phyloP scores from a whole-genome alignment of 495 filamentous ascomycete genomes.

The Viridothelium virens region DNA sequence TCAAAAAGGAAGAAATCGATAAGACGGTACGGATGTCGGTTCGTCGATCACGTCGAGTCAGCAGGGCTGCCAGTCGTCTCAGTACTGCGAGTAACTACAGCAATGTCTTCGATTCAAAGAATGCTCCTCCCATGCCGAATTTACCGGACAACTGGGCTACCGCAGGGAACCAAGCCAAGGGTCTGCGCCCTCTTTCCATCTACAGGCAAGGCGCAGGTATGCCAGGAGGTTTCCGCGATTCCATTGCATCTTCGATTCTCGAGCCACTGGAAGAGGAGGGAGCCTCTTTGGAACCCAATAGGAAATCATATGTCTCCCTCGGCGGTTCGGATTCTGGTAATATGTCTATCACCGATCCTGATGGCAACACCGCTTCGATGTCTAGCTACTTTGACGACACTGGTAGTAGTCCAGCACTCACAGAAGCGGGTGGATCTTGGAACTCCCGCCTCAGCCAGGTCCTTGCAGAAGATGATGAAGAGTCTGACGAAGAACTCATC shows the following conservation, averaged over 20 bases:
- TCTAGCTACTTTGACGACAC: conserved; percentile 82
- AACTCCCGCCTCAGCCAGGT: conserved; percentile 58
- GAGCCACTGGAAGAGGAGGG: conserved; percentile 81
- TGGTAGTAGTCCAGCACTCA: conserved; percentile 60
- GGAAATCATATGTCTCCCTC: conserved; percentile 95
- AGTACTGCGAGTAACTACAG: conserved; percentile 92
- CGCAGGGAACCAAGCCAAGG: conserved; percentile 37
- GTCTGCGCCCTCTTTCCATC: conserved; percentile 55
- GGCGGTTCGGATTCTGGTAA: conserved; percentile 29
- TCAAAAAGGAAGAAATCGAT: conserved; percentile 85
- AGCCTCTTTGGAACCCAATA: conserved; percentile 76
- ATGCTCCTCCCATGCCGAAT: conserved; percentile 86
- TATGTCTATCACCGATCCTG: conserved; percentile 65
- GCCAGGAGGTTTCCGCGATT: conserved; percentile 64
- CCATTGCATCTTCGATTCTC: conserved; percentile 76
- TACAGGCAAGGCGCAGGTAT: conserved; percentile 50
- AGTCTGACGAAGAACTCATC: conserved; percentile 55
- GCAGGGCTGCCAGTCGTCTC: conserved; percentile 81
- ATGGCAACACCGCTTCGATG: conserved; percentile 50
- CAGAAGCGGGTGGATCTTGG: conserved; percentile 54
- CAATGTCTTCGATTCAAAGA: conserved; percentile 80
- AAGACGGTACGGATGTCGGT: conserved; percentile 86
- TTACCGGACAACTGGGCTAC: conserved; percentile 84
- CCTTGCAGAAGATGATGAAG: conserved; percentile 73
- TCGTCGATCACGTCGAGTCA: conserved; percentile 78